Evolutionary conservation across 768 basidiomycete genomes (phyloP).

Genomic region (Lyophyllum atratum): DNA sequence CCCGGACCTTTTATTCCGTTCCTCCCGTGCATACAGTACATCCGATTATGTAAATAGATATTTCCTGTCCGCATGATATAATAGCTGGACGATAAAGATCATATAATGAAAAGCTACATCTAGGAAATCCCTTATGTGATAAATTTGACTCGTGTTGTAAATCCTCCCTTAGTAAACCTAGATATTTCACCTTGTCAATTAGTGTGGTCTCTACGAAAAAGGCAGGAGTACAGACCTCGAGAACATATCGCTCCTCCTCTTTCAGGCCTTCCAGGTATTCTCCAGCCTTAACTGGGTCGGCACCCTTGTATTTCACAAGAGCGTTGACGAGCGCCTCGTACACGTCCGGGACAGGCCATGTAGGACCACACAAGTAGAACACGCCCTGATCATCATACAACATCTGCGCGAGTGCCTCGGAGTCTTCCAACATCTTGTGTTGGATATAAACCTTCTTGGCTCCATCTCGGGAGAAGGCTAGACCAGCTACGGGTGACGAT

Average conservation of each 20-base stretch:
- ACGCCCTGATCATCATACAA: constrained; percentile 73
- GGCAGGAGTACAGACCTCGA: constrained; percentile 64
- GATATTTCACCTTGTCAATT: constrained; percentile 1
- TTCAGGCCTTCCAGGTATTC: constrained; percentile 87
- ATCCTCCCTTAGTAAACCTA: constrained; percentile 27
- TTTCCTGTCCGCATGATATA: neutral
- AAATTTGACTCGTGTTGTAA: neutral
- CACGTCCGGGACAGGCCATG: constrained; percentile 99
- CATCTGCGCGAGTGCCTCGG: constrained; percentile 71
- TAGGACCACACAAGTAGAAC: constrained; percentile 97
- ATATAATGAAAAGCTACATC: neutral
- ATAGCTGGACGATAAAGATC: neutral
- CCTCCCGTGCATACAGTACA: neutral
- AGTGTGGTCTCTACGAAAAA: neutral
- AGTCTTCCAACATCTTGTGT: constrained; percentile 96
- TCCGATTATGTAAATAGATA: neutral
- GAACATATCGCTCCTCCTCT: constrained; percentile 96
- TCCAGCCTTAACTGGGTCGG: constrained; percentile 66
- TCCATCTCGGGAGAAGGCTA: constrained; percentile 96
- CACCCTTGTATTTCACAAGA: constrained; percentile 69
- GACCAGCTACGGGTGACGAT: constrained; percentile 87
- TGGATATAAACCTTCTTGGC: constrained; percentile 97
- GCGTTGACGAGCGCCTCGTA: constrained; percentile 90
- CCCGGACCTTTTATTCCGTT: neutral
- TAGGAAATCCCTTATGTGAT: neutral